Evolutionary conservation across 2,329 filamentous ascomycete genomes (phyloP).

Genomic region (Microthyrium microscopicum): DNA sequence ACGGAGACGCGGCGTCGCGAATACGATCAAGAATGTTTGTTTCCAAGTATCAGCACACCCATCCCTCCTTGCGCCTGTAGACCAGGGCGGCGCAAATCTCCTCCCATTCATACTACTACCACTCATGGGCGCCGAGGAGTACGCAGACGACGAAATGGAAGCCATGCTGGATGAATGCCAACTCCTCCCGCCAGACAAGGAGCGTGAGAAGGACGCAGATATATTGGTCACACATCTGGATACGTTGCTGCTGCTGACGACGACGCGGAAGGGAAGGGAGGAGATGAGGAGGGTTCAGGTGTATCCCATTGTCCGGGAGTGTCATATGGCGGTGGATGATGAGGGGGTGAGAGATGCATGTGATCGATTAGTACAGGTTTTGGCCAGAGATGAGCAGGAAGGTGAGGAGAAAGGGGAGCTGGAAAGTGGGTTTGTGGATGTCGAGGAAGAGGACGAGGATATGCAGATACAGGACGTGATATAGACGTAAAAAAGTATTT

Average conservation of each 20-base stretch:
- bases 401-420: constrained; percentile 28
- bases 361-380: constrained; percentile 75
- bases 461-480: constrained; percentile 24
- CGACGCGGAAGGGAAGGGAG: constrained; percentile 59
- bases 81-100: constrained; percentile 60
- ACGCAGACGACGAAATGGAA: constrained; percentile 68
- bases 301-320: constrained; percentile 78
- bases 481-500: neutral
- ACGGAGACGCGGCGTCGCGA: constrained; percentile 83
- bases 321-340: constrained; percentile 60
- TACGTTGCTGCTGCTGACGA: constrained; percentile 68
- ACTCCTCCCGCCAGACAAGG: constrained; percentile 75
- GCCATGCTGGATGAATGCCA: constrained; percentile 83
- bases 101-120: constrained; percentile 80
- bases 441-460: constrained; percentile 17
- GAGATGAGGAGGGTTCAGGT: constrained; percentile 60
- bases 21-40: constrained; percentile 82
- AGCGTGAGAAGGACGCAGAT: constrained; percentile 56
- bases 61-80: constrained; percentile 44
- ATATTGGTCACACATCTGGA: constrained; percentile 82
- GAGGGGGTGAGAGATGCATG: constrained; percentile 71
- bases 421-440: constrained; percentile 12
- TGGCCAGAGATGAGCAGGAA: constrained; percentile 64
- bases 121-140: constrained; percentile 76
- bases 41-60: constrained; percentile 66